These are phyloP conservation scores for Schizosaccharomyces cryophilus DNA, from an alignment of 805 yeast genomes.

Conservation along the genomic window DNA sequence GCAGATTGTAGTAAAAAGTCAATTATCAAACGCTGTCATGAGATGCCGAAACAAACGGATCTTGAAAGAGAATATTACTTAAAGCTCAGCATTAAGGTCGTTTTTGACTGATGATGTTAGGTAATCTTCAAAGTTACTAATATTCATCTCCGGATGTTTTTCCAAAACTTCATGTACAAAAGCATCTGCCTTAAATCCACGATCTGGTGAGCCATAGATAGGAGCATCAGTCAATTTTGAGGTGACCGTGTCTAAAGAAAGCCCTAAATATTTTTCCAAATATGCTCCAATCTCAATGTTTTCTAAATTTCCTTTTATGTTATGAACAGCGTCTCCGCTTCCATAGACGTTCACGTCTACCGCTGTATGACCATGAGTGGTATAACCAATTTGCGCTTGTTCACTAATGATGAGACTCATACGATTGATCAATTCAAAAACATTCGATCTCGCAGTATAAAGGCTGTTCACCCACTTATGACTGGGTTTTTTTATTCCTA, in stretches of 20 bases:
- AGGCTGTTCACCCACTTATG: constrained; percentile 27
- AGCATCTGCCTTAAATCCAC: background rate
- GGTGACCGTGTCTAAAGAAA: constrained; percentile 13
- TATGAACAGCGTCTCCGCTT: constrained; percentile 31
- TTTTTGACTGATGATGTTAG: too few species aligned
- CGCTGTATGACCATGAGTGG: constrained; percentile 89
- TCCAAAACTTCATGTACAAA: too few species aligned
- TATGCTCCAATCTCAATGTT: constrained; percentile 65
- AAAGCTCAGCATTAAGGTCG: too few species aligned
- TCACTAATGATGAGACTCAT: constrained; percentile 47
- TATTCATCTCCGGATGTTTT: too few species aligned
- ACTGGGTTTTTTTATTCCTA: constrained; percentile 39
- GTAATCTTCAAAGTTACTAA: too few species aligned
- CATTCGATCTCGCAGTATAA: constrained; percentile 15
- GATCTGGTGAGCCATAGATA: background rate
- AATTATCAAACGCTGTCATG: too few species aligned
- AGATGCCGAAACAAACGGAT: too few species aligned
- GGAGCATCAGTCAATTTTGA: background rate
- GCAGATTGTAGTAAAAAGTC: too few species aligned
- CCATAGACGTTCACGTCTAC: constrained; percentile 88
- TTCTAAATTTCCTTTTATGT: constrained; percentile 59
- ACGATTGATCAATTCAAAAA: constrained; percentile 14
- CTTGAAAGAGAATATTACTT: too few species aligned
- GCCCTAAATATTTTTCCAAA: constrained; percentile 28
- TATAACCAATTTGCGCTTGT: constrained; percentile 88